A percentile compares a stretch with the other conserved stretches of the same genome.
phyloP scores from a whole-genome alignment of 805 yeast genomes.

The Hemisphaericaspora nanyangensis region DNA sequence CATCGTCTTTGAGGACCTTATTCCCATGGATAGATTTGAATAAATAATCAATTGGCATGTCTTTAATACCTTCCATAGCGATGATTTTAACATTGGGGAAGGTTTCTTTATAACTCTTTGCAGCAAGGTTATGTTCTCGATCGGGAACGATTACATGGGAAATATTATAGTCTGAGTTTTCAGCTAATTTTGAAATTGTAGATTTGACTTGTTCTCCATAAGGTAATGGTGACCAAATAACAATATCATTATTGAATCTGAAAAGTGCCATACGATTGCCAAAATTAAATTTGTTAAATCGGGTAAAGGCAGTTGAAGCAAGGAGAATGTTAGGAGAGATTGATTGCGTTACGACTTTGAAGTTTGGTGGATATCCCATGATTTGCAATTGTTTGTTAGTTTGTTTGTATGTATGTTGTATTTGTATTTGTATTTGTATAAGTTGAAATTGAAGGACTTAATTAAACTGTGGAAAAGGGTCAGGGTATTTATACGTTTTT shows the following conservation, averaged over 20 bases:
- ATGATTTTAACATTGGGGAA: conserved; percentile 51
- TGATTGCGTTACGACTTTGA: conserved; percentile 27
- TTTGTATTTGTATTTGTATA: conserved; percentile 2
- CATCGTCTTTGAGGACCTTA: conserved; percentile 19
- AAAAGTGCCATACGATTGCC: conserved; percentile 43
- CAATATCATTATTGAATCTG: conserved; percentile 22
- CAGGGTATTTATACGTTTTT: no score
- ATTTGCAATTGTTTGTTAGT: no score
- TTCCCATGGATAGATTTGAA: conserved; percentile 35
- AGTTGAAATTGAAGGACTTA: no score
- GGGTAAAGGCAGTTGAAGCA: conserved; percentile 31
- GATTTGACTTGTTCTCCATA: conserved; percentile 43
- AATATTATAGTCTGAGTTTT: conserved; percentile 34
- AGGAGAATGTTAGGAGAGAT: conserved; percentile 32
- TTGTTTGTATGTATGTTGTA: background rate
- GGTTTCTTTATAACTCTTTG: conserved; percentile 45
- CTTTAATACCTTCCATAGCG: conserved; percentile 43
- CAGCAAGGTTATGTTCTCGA: conserved; percentile 62
- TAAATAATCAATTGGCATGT: conserved; percentile 26
- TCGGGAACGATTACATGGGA: conserved; percentile 60
- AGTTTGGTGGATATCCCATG: conserved; percentile 33
- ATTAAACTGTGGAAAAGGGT: no score
- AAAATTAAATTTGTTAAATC: conserved; percentile 28
- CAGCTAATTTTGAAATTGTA: conserved; percentile 31
- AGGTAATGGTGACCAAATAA: conserved; percentile 61